Evolutionary conservation across 768 basidiomycete genomes (phyloP).

Genomic region (Austroboletus eburneus): DNA sequence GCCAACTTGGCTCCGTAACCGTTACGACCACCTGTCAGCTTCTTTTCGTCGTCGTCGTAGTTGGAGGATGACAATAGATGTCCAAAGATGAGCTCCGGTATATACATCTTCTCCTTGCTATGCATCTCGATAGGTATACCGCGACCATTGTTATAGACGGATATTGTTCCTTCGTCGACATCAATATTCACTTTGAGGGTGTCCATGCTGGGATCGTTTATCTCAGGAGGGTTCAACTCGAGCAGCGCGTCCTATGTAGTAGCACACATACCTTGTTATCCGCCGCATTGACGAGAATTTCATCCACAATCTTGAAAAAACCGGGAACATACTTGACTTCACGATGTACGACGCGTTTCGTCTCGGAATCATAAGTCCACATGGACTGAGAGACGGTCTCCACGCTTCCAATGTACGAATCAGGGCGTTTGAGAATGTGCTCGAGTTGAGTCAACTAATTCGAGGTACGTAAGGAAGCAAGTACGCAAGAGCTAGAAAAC

Average conservation of each 20-base stretch:
- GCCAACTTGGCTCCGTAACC: slow-evolving; percentile 98
- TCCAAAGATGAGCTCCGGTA: slow-evolving; percentile 97
- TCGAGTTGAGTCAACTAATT: slow-evolving; percentile 87
- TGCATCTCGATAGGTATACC: slow-evolving; percentile 98
- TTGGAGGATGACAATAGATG: slow-evolving; percentile 92
- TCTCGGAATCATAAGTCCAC: slow-evolving; percentile 90
- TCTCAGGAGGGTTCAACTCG: slow-evolving; percentile 42
- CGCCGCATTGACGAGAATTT: slow-evolving; percentile 98
- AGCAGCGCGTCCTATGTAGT: neutral
- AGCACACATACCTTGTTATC: slow-evolving; percentile 85
- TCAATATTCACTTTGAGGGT: slow-evolving; percentile 86
- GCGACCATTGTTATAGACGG: slow-evolving; percentile 91
- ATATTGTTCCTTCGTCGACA: slow-evolving; percentile 77
- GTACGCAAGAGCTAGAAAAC: neutral
- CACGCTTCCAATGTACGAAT: slow-evolving; percentile 95
- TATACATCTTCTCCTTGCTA: slow-evolving; percentile 87
- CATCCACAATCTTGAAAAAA: slow-evolving; percentile 99
- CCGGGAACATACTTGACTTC: slow-evolving; percentile 93
- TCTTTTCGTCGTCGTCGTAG: slow-evolving; percentile 99
- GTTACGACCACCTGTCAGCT: slow-evolving; percentile 96
- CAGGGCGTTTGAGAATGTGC: slow-evolving; percentile 88
- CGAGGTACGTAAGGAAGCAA: neutral
- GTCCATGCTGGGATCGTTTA: slow-evolving; percentile 91
- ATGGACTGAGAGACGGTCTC: slow-evolving; percentile 82
- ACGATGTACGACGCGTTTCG: slow-evolving; percentile 77